These are phyloP conservation scores for Magnaporthiopsis incrustans DNA, from an alignment of 2,329 filamentous ascomycete genomes.

Conservation along the genomic window DNA sequence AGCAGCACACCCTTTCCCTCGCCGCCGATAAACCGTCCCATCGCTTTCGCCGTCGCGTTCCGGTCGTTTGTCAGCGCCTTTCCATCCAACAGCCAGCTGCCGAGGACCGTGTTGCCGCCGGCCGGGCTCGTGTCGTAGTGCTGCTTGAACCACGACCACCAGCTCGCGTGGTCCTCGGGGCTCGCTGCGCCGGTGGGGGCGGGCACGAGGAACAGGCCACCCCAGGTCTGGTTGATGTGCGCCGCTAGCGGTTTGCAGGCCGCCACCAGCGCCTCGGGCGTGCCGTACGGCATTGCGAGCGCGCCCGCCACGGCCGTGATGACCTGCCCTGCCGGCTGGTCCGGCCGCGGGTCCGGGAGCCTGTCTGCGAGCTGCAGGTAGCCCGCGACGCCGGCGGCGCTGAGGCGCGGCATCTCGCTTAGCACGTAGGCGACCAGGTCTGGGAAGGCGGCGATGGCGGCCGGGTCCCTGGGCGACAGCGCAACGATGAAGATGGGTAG, in stretches of 20 bases:
- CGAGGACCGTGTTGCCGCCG: slow-evolving; percentile 11
- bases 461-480: slow-evolving; percentile 6
- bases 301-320: slow-evolving; percentile 14
- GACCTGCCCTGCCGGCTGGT: slow-evolving; percentile 15
- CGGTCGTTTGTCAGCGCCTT: slow-evolving; percentile 25
- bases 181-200: background rate
- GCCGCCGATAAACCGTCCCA: slow-evolving; percentile 11
- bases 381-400: slow-evolving; percentile 40
- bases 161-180: slow-evolving; percentile 7
- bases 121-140: slow-evolving; percentile 15
- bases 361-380: slow-evolving; percentile 34
- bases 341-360: slow-evolving; percentile 22
- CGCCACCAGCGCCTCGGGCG: background rate
- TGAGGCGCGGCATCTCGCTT: slow-evolving; percentile 35
- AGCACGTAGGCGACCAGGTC: slow-evolving; percentile 39
- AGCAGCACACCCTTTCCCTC: slow-evolving; percentile 11
- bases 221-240: slow-evolving; percentile 14
- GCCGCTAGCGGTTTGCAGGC: slow-evolving; percentile 11
- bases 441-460: slow-evolving; percentile 17
- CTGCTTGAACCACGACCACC: slow-evolving; percentile 16
- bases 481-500: slow-evolving; percentile 17
- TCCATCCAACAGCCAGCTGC: slow-evolving; percentile 22
- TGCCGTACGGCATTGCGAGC: slow-evolving; percentile 9
- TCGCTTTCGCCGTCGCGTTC: slow-evolving; percentile 16
- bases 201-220: slow-evolving; percentile 8